phyloP scores from a whole-genome alignment of 768 basidiomycete species.

The Termitomyces sp. region DNA sequence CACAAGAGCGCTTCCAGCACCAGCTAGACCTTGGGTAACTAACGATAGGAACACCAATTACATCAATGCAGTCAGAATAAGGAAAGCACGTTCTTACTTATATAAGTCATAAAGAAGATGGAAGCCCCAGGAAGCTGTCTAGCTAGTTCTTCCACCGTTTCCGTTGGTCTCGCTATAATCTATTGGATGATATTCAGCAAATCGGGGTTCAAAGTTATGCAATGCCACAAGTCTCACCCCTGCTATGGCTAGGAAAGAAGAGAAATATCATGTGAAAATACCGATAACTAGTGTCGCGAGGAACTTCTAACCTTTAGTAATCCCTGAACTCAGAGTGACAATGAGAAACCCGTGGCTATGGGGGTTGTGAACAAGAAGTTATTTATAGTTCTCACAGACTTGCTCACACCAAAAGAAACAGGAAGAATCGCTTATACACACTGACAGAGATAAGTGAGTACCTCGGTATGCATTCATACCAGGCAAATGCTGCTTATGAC shows the following conservation, averaged over 20 bases:
- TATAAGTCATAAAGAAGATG: conserved; percentile 61
- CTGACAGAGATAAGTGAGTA: conserved; percentile 64
- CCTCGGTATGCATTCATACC: conserved; percentile 67
- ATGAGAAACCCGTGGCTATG: neutral
- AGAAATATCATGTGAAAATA: neutral
- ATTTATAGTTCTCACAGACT: neutral
- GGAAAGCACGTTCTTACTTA: conserved; percentile 24
- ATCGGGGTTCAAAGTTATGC: neutral
- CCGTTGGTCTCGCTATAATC: conserved; percentile 38
- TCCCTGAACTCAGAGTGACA: conserved; percentile 1
- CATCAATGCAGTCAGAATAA: neutral
- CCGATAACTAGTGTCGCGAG: neutral
- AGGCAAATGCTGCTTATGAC: conserved; percentile 47
- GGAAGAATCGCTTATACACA: conserved; percentile 66
- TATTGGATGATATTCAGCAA: conserved; percentile 6
- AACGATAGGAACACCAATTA: neutral
- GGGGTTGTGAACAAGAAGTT: neutral
- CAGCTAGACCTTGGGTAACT: conserved; percentile 49
- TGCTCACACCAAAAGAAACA: conserved; percentile 54
- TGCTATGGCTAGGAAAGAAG: neutral
- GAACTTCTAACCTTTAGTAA: neutral
- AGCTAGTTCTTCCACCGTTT: conserved; percentile 38
- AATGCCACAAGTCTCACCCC: neutral
- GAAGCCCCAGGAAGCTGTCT: conserved; percentile 48
- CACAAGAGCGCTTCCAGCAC: conserved; percentile 45